A percentile compares a stretch with the other conserved stretches of the same genome.
These are phyloP conservation scores for Aspergillus piperis DNA, from an alignment of 2,329 filamentous ascomycete species.

Conservation along the genomic window DNA sequence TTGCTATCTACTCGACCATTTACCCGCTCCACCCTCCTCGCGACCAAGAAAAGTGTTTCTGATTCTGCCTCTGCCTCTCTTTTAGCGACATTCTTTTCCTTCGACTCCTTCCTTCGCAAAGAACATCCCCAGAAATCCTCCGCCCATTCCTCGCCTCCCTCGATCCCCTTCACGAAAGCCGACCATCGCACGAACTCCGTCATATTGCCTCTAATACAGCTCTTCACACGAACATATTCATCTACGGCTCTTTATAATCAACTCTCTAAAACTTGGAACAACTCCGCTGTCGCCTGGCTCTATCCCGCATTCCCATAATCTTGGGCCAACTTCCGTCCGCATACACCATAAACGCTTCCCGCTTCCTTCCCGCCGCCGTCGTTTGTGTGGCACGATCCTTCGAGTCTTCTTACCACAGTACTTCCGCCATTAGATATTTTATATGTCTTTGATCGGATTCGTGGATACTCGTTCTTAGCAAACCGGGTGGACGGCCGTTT, in stretches of 20 bases:
- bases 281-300: background rate
- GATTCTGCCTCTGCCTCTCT: constrained; percentile 3
- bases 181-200: background rate
- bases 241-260: background rate
- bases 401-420: background rate
- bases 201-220: background rate
- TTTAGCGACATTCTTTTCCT: background rate
- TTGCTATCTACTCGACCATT: background rate
- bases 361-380: background rate
- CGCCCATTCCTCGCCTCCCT: background rate
- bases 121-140: background rate
- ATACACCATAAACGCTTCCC: constrained; percentile 3
- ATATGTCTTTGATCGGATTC: constrained; percentile 15
- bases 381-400: background rate
- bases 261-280: background rate
- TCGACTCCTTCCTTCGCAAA: background rate
- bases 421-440: constrained; percentile 4
- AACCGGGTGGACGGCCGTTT: constrained; percentile 37
- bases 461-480: constrained; percentile 23
- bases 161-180: background rate
- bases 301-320: background rate
- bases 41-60: constrained; percentile 6
- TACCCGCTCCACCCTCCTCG: constrained; percentile 1
- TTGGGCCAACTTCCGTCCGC: background rate
- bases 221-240: background rate